Percentiles rank a stretch among this genome's conserved stretches.
Evolutionary conservation across 2,329 filamentous ascomycete species (phyloP).

Genomic region (Cercospora sp.): DNA sequence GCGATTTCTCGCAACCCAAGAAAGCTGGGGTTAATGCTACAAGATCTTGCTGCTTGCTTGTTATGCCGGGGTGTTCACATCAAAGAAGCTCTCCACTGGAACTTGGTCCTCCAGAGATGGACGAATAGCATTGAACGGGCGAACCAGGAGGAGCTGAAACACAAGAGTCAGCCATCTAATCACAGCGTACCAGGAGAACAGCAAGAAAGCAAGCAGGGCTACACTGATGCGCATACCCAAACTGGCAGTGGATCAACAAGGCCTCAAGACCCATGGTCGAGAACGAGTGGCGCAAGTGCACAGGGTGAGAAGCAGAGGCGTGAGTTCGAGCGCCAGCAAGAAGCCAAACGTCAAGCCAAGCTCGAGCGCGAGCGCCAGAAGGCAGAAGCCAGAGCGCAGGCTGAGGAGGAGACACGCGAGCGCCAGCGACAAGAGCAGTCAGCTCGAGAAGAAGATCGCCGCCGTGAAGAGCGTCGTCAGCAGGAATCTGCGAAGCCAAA

Average conservation of each 20-base stretch:
- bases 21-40: background rate
- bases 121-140: background rate
- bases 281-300: background rate
- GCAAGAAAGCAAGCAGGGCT: background rate
- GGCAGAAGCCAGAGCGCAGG: background rate
- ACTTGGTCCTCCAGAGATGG: background rate
- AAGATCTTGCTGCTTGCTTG: background rate
- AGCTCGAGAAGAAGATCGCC: background rate
- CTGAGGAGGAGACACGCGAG: slow-evolving; percentile 5
- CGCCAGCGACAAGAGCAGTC: background rate
- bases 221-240: background rate
- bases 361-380: background rate
- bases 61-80: background rate
- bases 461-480: slow-evolving; percentile 1
- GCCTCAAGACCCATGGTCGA: background rate
- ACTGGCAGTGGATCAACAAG: background rate
- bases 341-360: slow-evolving; percentile 3
- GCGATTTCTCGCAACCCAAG: background rate
- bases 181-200: background rate
- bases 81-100: background rate
- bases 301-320: slow-evolving; percentile 2
- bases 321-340: slow-evolving; percentile 3
- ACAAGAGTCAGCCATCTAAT: background rate
- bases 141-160: background rate
- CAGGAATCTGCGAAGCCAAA: background rate